phyloP scores from a whole-genome alignment of 2,329 filamentous ascomycete species.

The Cordyceps cateniannulata region DNA sequence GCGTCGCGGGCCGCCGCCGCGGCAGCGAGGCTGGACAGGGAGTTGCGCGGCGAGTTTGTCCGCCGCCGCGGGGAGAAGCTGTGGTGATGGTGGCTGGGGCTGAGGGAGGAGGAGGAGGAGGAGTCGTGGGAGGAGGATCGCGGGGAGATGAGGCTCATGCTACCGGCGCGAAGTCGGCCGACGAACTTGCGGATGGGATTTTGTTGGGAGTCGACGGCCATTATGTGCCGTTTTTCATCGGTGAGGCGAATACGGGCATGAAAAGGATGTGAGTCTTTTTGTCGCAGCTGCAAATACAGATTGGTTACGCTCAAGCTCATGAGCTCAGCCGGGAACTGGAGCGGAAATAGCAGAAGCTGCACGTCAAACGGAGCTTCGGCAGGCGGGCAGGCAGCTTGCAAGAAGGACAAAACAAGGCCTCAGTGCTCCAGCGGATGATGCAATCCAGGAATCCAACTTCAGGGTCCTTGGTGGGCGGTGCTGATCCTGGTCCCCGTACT shows the following conservation, averaged over 20 bases:
- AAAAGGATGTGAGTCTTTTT: no score
- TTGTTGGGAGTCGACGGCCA: not conserved
- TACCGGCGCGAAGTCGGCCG: slow-evolving; percentile 9
- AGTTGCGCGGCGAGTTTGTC: slow-evolving; percentile 3
- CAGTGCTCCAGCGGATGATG: not conserved
- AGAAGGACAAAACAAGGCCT: not conserved
- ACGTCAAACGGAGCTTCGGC: not conserved
- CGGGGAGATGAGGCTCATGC: slow-evolving; percentile 10
- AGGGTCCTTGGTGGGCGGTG: slow-evolving; percentile 7
- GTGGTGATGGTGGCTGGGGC: not conserved
- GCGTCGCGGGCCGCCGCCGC: slow-evolving; percentile 13
- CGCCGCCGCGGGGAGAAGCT: not conserved
- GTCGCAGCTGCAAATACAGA: not conserved
- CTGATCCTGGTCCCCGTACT: not conserved
- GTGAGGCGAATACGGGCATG: not conserved
- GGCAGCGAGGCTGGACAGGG: not conserved
- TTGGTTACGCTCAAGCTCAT: not conserved
- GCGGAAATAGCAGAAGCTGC: slow-evolving; percentile 7
- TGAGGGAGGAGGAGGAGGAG: not conserved
- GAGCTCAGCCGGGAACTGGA: not conserved
- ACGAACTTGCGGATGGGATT: slow-evolving; percentile 9
- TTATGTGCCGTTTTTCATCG: not conserved
- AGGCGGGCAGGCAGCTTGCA: not conserved
- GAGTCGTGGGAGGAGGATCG: not conserved
- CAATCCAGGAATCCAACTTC: slow-evolving; percentile 7